phyloP scores from a whole-genome alignment of 441 rosid species.

The Rhodomyrtus psidioides region DNA sequence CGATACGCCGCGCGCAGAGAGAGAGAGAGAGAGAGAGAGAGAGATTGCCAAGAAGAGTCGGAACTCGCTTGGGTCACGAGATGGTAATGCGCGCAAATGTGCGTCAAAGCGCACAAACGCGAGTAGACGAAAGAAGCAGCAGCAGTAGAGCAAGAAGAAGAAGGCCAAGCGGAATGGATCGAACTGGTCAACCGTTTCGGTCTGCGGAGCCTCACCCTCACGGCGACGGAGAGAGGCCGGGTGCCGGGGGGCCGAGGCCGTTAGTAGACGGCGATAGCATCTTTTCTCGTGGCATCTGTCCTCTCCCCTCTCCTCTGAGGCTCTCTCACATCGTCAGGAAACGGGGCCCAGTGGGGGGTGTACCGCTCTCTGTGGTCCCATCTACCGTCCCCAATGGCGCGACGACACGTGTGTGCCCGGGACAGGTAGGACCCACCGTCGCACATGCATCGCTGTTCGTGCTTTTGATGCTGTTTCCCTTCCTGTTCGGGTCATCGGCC shows the following conservation, averaged over 20 bases:
- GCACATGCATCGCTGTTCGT: background rate
- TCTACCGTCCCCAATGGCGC: background rate
- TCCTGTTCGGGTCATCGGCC: background rate
- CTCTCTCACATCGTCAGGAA: background rate
- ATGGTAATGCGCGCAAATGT: background rate
- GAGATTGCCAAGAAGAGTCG: background rate
- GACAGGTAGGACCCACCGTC: background rate
- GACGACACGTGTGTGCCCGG: background rate
- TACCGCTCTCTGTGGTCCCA: background rate
- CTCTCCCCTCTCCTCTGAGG: background rate
- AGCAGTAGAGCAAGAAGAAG: background rate
- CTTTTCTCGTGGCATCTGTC: background rate
- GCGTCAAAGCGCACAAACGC: background rate
- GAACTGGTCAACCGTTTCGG: background rate
- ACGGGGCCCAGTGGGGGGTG: background rate
- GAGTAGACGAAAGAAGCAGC: background rate
- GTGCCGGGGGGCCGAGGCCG: background rate
- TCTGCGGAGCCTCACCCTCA: background rate
- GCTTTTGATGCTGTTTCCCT: background rate
- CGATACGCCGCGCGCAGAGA: background rate
- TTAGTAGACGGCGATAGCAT: conserved; percentile 13
- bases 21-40: background rate
- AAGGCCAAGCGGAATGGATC: background rate
- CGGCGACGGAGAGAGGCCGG: background rate
- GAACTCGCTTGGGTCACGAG: background rate